Percentiles rank a stretch among this genome's conserved stretches.
Conservation (phyloP, 192 early-diverging fungal species). For the Cetraspora pellucida region DNA sequence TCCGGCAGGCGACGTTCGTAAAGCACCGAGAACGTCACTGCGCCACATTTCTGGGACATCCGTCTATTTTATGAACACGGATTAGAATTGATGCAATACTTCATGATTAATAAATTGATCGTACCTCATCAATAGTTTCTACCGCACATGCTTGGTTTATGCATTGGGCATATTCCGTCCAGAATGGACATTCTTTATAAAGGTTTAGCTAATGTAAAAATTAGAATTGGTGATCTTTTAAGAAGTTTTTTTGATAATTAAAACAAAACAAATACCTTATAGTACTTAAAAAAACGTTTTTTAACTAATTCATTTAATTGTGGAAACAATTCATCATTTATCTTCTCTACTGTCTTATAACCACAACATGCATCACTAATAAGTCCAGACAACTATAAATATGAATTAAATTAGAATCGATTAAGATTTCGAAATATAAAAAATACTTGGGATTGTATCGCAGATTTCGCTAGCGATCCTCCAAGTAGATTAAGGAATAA, state of each 20-base stretch:
- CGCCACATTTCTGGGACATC: slow-evolving; percentile 49
- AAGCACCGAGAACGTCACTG: slow-evolving; percentile 64
- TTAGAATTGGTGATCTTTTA: background rate
- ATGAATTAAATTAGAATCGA: background rate
- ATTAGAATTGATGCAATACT: background rate
- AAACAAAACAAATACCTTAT: slow-evolving; percentile 61
- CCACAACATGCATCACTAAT: slow-evolving; percentile 71
- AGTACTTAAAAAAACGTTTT: slow-evolving; percentile 90
- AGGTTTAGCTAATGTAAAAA: slow-evolving; percentile 56
- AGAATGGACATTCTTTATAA: slow-evolving; percentile 76
- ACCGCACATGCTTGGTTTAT: slow-evolving; percentile 71
- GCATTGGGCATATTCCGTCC: slow-evolving; percentile 65
- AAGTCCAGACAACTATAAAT: slow-evolving; percentile 51
- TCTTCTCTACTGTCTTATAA: slow-evolving; percentile 71
- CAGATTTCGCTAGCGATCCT: background rate
- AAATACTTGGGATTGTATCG: background rate
- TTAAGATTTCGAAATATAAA: background rate
- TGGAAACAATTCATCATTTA: slow-evolving; percentile 73
- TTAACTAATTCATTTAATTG: slow-evolving; percentile 76
- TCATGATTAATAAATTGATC: background rate
- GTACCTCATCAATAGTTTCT: slow-evolving; percentile 61
- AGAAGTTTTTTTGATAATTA: background rate
- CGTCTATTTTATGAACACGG: slow-evolving; percentile 28
- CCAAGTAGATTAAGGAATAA: too few species aligned
- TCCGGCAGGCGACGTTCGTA: slow-evolving; percentile 65